Evolutionary conservation across 2,329 filamentous ascomycete genomes (phyloP), one percentile per base, ranked within the genome.

Genomic region (Aspergillus chevalieri): DNA sequence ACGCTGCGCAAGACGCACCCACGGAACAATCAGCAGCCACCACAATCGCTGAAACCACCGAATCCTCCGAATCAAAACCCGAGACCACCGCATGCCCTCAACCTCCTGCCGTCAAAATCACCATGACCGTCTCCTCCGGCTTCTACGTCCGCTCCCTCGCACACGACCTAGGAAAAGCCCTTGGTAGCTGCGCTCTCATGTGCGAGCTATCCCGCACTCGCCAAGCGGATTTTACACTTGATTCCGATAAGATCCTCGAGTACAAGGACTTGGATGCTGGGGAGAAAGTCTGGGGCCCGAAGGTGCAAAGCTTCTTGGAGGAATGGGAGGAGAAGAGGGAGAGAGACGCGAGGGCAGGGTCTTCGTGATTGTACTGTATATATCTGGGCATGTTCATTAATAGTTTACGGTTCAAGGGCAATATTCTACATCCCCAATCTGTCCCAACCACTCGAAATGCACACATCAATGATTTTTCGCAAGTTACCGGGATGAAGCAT

Each of bases 61-160:
- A 51, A 53, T 7, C 15, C 22, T 33, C 8, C 42, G 10, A 47
- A 49, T 34, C 50, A 56, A 14, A 47, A 44, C 28, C 51, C 6
- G 7, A 10, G 8, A 6, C 17, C 6, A 17, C 14, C 19, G 26
- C 22, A 41, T 6, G 2, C 8, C 17, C 57, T 10, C 64, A 61
- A 33, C 62, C 89, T 1, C 83, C 92, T 1, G 93, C 92, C 1
- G 87, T 82, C 44, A 86, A 82, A 63, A 82, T 98, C 52, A 84
- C 87, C 50, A 89, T 98, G 82, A 95, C 88, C 0, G 92, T 96
- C 46, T 90, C 90, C 2, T 95, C 90, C 0, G 93, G 93, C 36
- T 98, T 96, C 76, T 98, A 98, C 68, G 91, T 98, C 12, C 86
- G 93, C 54, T 94, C 87, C 50, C 83, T 98, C 58, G 91, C 89